phyloP scores from a whole-genome alignment of 805 yeast genomes.

The Isabelozyma pseudorhagii region DNA sequence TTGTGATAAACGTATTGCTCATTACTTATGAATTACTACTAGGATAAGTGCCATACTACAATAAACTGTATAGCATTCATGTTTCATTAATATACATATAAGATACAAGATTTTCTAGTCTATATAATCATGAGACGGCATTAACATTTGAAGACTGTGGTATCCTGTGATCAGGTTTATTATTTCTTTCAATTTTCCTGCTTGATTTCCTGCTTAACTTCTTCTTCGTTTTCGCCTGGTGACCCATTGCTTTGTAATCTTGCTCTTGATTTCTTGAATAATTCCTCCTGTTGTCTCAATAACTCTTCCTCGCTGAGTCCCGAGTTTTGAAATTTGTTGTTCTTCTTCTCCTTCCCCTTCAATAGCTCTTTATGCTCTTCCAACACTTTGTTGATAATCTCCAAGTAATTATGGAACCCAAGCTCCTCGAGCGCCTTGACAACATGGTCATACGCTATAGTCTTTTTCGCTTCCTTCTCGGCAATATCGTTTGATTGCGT shows the following conservation, averaged over 20 bases:
- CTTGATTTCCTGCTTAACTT: slow-evolving; percentile 9
- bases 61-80: neutral
- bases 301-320: slow-evolving; percentile 93
- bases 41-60: slow-evolving; percentile 39
- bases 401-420: slow-evolving; percentile 83
- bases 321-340: slow-evolving; percentile 88
- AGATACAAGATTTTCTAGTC: neutral
- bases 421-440: slow-evolving; percentile 82
- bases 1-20: slow-evolving; percentile 61
- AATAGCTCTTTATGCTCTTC: slow-evolving; percentile 84
- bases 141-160: neutral
- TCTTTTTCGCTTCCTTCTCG: slow-evolving; percentile 91
- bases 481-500: slow-evolving; percentile 95
- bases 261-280: slow-evolving; percentile 76
- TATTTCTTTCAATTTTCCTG: slow-evolving; percentile 4
- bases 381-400: slow-evolving; percentile 73
- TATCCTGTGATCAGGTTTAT: neutral
- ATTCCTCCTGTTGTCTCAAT: slow-evolving; percentile 85
- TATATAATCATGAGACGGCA: neutral
- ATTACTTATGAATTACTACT: slow-evolving; percentile 67
- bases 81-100: neutral
- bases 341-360: slow-evolving; percentile 86
- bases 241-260: slow-evolving; percentile 44
- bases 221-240: neutral
- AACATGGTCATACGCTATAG: slow-evolving; percentile 95